phyloP scores from a whole-genome alignment of 179 eudicot genomes.

The Heliamphora pulchella region DNA sequence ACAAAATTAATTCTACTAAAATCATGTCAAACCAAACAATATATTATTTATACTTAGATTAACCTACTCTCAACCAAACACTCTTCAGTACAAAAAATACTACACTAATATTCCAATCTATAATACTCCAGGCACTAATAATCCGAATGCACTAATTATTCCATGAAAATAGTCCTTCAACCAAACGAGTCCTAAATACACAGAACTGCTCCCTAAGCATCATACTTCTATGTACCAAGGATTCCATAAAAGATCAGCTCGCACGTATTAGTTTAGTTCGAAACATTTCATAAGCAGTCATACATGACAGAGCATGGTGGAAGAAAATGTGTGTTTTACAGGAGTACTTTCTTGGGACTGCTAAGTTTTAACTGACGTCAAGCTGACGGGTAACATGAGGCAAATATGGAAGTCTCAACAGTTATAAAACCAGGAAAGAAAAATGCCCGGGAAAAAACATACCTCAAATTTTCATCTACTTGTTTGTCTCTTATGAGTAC shows the following conservation, averaged over 20 bases:
- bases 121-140: too few species aligned
- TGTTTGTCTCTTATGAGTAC: constrained; percentile 83
- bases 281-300: not conserved
- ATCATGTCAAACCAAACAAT: too few species aligned
- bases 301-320: not conserved
- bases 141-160: too few species aligned
- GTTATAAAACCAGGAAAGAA: not conserved
- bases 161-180: too few species aligned
- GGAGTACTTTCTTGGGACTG: too few species aligned
- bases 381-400: not conserved
- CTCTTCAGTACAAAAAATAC: too few species aligned
- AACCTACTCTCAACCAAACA: too few species aligned
- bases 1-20: too few species aligned
- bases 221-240: not conserved
- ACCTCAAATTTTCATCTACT: constrained; percentile 86
- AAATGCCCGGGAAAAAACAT: constrained; percentile 12
- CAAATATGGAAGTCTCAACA: not conserved
- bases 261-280: not conserved
- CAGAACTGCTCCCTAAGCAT: not conserved
- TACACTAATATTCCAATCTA: too few species aligned
- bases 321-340: not conserved
- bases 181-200: not conserved
- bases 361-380: not conserved
- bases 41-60: too few species aligned
- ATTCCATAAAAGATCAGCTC: not conserved